phyloP scores from a whole-genome alignment of 495 filamentous ascomycete genomes.

The Penicillium verhagenii region DNA sequence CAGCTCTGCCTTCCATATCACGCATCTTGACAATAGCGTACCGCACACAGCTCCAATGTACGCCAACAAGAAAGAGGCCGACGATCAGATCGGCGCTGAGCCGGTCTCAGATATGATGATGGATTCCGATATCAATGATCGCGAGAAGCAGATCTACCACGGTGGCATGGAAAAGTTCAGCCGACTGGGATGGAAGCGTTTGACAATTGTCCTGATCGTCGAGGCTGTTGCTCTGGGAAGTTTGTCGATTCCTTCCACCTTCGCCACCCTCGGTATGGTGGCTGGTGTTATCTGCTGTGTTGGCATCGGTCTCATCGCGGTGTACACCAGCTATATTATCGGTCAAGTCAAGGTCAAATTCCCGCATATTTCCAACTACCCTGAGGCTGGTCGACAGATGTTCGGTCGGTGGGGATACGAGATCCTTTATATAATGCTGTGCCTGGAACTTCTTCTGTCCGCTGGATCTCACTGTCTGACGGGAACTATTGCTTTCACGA shows the following conservation, averaged over 20 bases:
- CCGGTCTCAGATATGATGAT: neutral
- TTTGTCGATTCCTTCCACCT: conserved; percentile 53
- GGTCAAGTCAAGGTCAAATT: conserved; percentile 64
- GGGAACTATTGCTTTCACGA: neutral
- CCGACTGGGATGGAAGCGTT: conserved; percentile 26
- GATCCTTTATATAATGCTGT: neutral
- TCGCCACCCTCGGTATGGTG: conserved; percentile 59
- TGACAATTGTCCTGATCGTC: conserved; percentile 49
- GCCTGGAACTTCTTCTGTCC: neutral
- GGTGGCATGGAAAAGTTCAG: conserved; percentile 16
- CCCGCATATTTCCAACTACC: conserved; percentile 59
- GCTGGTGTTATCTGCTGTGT: conserved; percentile 47
- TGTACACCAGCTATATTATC: conserved; percentile 66
- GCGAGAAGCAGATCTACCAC: conserved; percentile 7
- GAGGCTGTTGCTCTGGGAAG: conserved; percentile 59
- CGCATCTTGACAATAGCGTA: neutral
- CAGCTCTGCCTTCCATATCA: neutral
- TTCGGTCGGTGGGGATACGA: conserved; percentile 2
- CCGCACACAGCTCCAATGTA: neutral
- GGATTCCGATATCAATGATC: neutral
- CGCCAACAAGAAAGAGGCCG: neutral
- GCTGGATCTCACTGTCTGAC: neutral
- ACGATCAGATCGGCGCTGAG: neutral
- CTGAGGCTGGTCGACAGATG: conserved; percentile 59
- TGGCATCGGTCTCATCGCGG: conserved; percentile 57